Conservation (phyloP, 192 early-diverging fungal species). For the Linnemannia hyalina region DNA sequence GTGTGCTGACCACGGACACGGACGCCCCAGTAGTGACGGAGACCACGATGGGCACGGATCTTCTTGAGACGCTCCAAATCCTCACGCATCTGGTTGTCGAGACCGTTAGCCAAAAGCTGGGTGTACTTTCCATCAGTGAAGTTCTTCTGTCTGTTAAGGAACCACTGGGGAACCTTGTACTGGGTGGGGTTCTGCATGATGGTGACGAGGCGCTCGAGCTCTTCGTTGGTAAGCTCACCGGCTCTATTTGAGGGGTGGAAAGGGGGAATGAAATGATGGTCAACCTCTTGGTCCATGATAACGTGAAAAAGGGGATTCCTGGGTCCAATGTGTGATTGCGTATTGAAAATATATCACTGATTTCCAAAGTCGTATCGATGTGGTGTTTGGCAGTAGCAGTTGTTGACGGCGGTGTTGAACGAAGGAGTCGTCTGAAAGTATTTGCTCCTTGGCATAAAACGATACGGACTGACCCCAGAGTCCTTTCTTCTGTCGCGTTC, state of each 20-base stretch:
- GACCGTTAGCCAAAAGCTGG: slow-evolving; percentile 93
- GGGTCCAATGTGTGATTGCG: neutral
- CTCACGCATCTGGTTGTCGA: slow-evolving; percentile 98
- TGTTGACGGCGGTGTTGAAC: no score
- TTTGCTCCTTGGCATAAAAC: no score
- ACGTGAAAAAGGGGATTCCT: neutral
- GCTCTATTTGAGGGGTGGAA: slow-evolving; percentile 68
- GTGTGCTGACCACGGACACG: slow-evolving; percentile 99
- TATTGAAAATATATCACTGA: no score
- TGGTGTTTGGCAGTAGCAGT: no score
- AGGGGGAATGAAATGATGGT: neutral
- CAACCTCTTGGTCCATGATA: neutral
- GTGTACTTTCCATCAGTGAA: slow-evolving; percentile 94
- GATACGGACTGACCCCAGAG: no score
- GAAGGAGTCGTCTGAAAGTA: no score
- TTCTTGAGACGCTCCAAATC: slow-evolving; percentile 99
- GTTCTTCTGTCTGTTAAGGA: slow-evolving; percentile 99
- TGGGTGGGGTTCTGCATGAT: slow-evolving; percentile 99
- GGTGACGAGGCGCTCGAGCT: slow-evolving; percentile 97
- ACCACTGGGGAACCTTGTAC: slow-evolving; percentile 99
- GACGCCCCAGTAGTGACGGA: slow-evolving; percentile 98
- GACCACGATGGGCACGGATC: slow-evolving; percentile 99
- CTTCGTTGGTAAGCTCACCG: slow-evolving; percentile 97
- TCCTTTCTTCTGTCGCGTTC: no score
- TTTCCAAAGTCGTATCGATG: no score